Evolutionary conservation across 345 rosid species (phyloP), one percentile per base, ranked within the genome.

Genomic region (Eucalyptus lansdowneana): DNA sequence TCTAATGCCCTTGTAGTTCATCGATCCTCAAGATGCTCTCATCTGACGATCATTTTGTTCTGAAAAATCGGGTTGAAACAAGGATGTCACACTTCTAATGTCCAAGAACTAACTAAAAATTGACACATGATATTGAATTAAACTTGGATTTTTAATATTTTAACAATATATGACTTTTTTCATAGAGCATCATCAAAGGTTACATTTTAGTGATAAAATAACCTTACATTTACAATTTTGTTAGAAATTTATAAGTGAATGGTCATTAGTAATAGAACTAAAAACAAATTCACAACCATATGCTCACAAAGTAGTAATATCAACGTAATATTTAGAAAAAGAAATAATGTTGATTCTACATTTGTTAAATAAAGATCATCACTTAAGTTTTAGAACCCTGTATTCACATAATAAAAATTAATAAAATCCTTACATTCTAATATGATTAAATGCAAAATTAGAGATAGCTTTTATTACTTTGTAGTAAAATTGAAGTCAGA

Each of bases 1-100:
- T 53, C 1, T 1, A 0, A 53, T 53, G 56, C 56, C 56, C 56
- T 53, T 0, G 1, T 53, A 0, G 24, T 53, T 53, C 56, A 53
- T 19, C 10, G 5, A 53, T 53, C 56, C 24, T 19, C 56, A 19
- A 53, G 56, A 53, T 53, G 4, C 54, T 51, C 22, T 17, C 21
- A 17, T 51, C 1, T 0, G 0, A 19, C 2, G 0, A 19, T 53
- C 56, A 53, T 53, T 19, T 19, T 0, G 5, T 19, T 53, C 0
- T 53, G 2, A 53, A 53, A 53, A 53, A 53, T 53, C 56, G 24
- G 24, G 56, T 53, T 53, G 2, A 8, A 53, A 53, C 19, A 53
- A 53, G 56, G 56, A 53, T 53, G 56, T 19, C 56, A 53, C 24
- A 53, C 19, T 53, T 21, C 62, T 56, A 56, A 56, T 56, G 62